phyloP scores from a whole-genome alignment of 2,329 filamentous ascomycete species.

The Aphanoascus verrucosus region DNA sequence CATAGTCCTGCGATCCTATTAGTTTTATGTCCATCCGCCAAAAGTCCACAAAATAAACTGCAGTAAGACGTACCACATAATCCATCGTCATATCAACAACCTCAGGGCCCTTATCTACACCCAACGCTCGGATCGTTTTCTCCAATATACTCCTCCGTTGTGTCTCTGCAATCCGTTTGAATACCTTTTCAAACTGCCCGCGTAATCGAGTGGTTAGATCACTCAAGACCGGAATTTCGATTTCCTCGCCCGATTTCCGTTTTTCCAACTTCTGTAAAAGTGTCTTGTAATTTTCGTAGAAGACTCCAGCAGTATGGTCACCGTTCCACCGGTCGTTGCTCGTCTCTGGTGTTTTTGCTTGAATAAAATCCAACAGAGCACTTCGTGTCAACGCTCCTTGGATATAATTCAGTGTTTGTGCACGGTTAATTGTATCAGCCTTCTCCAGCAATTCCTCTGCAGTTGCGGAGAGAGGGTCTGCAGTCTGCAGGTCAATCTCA shows the following conservation, averaged over 20 bases:
- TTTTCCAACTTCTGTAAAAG: conserved; percentile 43
- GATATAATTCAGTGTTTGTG: conserved; percentile 66
- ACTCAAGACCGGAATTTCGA: conserved; percentile 48
- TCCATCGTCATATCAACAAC: conserved; percentile 51
- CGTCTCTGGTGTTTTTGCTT: conserved; percentile 33
- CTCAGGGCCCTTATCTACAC: conserved; percentile 29
- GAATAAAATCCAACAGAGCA: conserved; percentile 51
- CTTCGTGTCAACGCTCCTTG: conserved; percentile 57
- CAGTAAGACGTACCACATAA: conserved; percentile 31
- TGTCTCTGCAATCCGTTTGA: conserved; percentile 57
- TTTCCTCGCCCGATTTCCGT: conserved; percentile 38
- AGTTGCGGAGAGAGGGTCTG: conserved; percentile 47
- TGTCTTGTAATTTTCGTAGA: conserved; percentile 40
- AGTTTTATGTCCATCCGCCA: conserved; percentile 8
- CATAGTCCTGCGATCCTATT: conserved; percentile 17
- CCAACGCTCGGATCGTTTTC: conserved; percentile 44
- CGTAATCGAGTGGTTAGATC: conserved; percentile 52
- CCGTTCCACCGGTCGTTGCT: conserved; percentile 34
- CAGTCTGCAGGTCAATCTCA: conserved; percentile 66
- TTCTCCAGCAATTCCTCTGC: conserved; percentile 65
- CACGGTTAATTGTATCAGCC: conserved; percentile 63
- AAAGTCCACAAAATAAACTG: neutral
- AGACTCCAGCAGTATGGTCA: conserved; percentile 29
- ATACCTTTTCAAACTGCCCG: conserved; percentile 50
- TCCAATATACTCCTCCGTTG: conserved; percentile 59